These are phyloP conservation scores for Eutrema yunnanense DNA, from an alignment of 345 rosid genomes.

Conservation along the genomic window DNA sequence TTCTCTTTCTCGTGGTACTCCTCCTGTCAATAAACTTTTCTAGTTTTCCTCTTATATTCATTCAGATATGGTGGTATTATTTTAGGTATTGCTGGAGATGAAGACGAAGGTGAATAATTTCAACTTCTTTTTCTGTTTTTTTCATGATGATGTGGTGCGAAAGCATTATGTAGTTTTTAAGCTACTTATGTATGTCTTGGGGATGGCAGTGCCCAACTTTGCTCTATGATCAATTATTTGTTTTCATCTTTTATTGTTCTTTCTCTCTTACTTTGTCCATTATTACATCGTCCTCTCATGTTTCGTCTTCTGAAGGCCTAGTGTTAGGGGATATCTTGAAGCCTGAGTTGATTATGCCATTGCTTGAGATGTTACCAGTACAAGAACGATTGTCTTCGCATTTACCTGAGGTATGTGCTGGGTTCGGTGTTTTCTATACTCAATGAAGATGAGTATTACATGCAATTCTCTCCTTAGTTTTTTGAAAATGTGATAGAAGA, in stretches of 20 bases:
- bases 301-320: conserved; percentile 44
- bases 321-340: conserved; percentile 81
- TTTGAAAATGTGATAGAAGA: conserved; percentile 7
- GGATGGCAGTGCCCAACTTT: not conserved
- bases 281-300: not conserved
- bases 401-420: conserved; percentile 73
- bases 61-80: conserved; percentile 15
- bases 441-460: not conserved
- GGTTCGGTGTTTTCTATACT: conserved; percentile 3
- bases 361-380: conserved; percentile 62
- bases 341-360: conserved; percentile 89
- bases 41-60: conserved; percentile 9
- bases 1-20: not conserved
- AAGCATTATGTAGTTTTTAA: not conserved
- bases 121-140: not conserved
- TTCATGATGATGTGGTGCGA: not conserved
- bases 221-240: not conserved
- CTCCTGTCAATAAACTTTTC: not conserved
- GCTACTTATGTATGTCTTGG: not conserved
- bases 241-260: not conserved
- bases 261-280: not conserved
- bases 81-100: conserved; percentile 57
- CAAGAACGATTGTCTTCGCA: conserved; percentile 59
- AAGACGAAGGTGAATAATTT: conserved; percentile 65
- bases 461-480: not conserved